Base-by-base conservation (phyloP, 78 protist genomes). In the Anaeramoeba flamelloides region DNA sequence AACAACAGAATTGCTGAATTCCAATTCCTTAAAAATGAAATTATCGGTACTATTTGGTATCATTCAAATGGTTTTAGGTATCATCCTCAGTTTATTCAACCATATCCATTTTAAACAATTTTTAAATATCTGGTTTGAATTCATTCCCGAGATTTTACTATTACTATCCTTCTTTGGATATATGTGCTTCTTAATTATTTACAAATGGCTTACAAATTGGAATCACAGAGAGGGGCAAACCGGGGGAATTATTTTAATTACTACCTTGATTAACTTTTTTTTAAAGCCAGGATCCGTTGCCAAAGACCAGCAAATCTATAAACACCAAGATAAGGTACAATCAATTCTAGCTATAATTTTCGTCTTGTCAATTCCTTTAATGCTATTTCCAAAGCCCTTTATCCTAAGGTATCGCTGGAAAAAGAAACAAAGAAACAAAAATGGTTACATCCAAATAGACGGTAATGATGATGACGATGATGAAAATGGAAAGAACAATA, bases 81-180 rank as follows among this genome's bases (percentile, higher is more conserved):
- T 97, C 38, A 0, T 84, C 78, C 89, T 97, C 76, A 37, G 81
- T 36, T 37, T 87, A 30, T 64, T 86, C 79, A 96, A 97, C 86
- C 79, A 83, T 77, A 69, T 93, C 41, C 83, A 93, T 82, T 88
- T 78, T 84, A 78, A 88, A 86, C 75, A 76, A 1, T 40, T 53
- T 86, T 8, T 53, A 26, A 17, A 53, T 53, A 17, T 53, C 17
- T 76, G 80, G 39, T 90, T 64, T 83, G 86, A 78, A 75, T 94
- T 92, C 85, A 83, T 96, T 78, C 99, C 99, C 80, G 92, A 94
- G 89, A 31, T 94, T 39, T 38, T 93, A 36, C 94, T 98, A 92
- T 75, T 98, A 31, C n/a, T 39, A 86, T 80, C 88, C 64, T 88
- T 95, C 84, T 98, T 98, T 80, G 99, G 99, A 65, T 94, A 94